Conservation (phyloP, 2,329 filamentous ascomycete species). For the Colletotrichum tabaci region DNA sequence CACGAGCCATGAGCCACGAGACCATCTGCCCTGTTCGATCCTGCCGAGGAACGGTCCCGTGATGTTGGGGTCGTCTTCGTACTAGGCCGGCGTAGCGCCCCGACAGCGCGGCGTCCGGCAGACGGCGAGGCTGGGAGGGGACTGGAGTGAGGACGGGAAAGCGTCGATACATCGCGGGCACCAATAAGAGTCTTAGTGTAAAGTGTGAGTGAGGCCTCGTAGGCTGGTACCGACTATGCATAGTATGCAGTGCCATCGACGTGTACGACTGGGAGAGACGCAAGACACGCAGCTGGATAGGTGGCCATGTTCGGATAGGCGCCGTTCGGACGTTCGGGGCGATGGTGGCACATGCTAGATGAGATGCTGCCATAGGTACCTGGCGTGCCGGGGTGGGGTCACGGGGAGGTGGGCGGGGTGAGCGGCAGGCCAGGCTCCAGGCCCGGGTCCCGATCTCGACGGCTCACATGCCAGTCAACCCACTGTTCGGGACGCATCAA, state of each 20-base stretch:
- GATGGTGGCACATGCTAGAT: conserved; percentile 28
- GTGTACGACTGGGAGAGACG: not conserved
- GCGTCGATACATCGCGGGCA: conserved; percentile 20
- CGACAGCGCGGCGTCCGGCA: not conserved
- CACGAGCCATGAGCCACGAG: conserved; percentile 22
- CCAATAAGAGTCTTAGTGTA: conserved; percentile 14
- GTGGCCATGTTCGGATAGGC: not conserved
- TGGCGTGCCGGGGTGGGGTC: conserved; percentile 23
- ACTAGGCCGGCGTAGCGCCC: not conserved
- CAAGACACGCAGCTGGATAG: not conserved
- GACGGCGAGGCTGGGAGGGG: conserved; percentile 11
- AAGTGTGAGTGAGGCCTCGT: not conserved
- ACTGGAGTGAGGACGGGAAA: not conserved
- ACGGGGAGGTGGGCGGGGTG: conserved; percentile 26
- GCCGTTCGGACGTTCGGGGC: not conserved
- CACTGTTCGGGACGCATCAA: conserved; percentile 1
- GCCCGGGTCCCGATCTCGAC: conserved; percentile 16
- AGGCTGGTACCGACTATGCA: no score
- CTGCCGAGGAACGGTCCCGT: conserved; percentile 8
- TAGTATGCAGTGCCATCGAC: not conserved
- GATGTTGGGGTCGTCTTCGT: not conserved
- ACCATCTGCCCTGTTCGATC: conserved; percentile 8
- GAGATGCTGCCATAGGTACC: conserved; percentile 7
- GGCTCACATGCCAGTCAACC: conserved; percentile 25
- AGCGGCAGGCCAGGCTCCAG: conserved; percentile 4